phyloP scores from a whole-genome alignment of 2,329 filamentous ascomycete genomes.

The Hypoxylon sp. region DNA sequence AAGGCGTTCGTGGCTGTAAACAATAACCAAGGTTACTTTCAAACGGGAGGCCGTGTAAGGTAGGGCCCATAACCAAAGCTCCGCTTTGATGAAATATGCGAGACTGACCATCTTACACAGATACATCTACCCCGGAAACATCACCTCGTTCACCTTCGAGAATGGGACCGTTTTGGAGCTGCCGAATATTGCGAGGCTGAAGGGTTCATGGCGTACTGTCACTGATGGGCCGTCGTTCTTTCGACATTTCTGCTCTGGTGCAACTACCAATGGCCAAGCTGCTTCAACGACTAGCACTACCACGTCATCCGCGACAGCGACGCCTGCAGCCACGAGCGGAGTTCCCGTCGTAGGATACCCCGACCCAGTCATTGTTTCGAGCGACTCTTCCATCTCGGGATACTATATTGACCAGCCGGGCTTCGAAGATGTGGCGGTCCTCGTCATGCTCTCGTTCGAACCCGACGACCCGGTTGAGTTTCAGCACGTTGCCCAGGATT shows the following conservation, averaged over 20 bases:
- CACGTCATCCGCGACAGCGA: slow-evolving; percentile 17
- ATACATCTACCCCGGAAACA: slow-evolving; percentile 56
- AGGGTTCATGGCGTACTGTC: slow-evolving; percentile 52
- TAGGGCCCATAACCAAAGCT: slow-evolving; percentile 11
- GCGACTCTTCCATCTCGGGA: slow-evolving; percentile 50
- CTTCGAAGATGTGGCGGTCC: slow-evolving; percentile 52
- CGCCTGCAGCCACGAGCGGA: slow-evolving; percentile 27
- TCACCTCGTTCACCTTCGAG: slow-evolving; percentile 55
- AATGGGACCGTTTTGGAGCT: slow-evolving; percentile 54
- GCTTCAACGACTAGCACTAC: slow-evolving; percentile 20
- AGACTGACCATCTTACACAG: slow-evolving; percentile 36
- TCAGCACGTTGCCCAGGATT: slow-evolving; percentile 50
- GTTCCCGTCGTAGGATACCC: slow-evolving; percentile 48
- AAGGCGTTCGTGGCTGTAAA: slow-evolving; percentile 50
- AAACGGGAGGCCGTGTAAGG: slow-evolving; percentile 52
- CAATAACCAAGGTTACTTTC: slow-evolving; percentile 54
- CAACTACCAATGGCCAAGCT: slow-evolving; percentile 18
- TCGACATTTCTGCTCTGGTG: slow-evolving; percentile 46
- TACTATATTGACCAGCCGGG: slow-evolving; percentile 52
- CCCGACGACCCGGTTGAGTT: slow-evolving; percentile 50
- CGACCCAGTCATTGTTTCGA: slow-evolving; percentile 48
- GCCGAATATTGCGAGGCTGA: slow-evolving; percentile 54
- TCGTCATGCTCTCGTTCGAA: slow-evolving; percentile 49
- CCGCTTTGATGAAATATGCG: background rate
- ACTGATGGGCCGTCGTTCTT: slow-evolving; percentile 52